Base-by-base conservation (phyloP, 495 filamentous ascomycete genomes). In the Niebla homalea region DNA sequence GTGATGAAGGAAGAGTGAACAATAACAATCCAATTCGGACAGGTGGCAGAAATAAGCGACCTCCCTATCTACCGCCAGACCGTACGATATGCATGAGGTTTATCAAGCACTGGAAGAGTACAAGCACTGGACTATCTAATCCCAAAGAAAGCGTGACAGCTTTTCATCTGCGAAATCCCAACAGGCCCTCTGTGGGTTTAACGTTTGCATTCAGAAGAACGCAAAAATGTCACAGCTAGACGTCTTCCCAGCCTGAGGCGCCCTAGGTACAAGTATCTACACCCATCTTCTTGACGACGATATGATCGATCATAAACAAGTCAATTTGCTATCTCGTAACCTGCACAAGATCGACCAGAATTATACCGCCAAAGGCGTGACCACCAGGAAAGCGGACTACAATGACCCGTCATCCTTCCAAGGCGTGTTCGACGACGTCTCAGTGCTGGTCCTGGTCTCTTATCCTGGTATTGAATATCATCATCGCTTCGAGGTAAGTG, bases 171-270 rank as follows among this genome's bases (percentile, higher is more conserved):
- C 2, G 7, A 7, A 32, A 12, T 12, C 29, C 14, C 29, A 2
- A 7, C 29, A 32, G 29, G 2, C 14, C 7, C 5, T 12, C 29
- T 15, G 8, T 0, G 8, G 8, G 1, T 32, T 32, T 12, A 7
- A 32, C 7, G 8, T 12, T 32, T 32, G 29, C 7, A 32, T 32
- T 32, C 29, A 32, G 29, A 32, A 32, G 29, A 7, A 32, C 4
- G 29, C 12, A 29, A 48, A 3, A 21, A 54, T 54, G 51, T 26
- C 26, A 12, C 70, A 63, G 60, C 66, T 68, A 43, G 68, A 68
- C 49, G 61, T 77, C 49, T 77, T 77, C 62, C 74, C 74, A 20
- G 72, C 73, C 10, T 64, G 72, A 2, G 74, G 74, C 5, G 68
- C 58, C 3, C 64, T 77, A 0, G 74, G 70, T 36, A 49, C 55